phyloP scores from a whole-genome alignment of 345 rosid species.

The Citrus australasica region DNA sequence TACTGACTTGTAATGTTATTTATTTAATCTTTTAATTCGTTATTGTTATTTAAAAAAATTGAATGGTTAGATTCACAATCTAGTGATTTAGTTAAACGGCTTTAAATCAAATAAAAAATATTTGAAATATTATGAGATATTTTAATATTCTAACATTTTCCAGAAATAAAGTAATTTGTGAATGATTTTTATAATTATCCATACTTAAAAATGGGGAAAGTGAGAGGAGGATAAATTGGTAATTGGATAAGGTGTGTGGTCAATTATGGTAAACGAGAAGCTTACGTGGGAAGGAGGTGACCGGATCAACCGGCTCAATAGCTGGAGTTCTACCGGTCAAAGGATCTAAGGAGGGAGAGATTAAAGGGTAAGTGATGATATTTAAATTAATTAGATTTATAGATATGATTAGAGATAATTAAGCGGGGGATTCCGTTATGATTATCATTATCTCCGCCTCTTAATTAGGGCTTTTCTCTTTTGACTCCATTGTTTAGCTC shows the following conservation, averaged over 20 bases:
- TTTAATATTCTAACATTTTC: too few species aligned
- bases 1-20: too few species aligned
- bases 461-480: neutral
- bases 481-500: neutral
- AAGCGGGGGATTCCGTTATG: slow-evolving; percentile 18
- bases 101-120: too few species aligned
- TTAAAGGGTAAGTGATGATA: slow-evolving; percentile 5
- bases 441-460: slow-evolving; percentile 13
- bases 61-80: neutral
- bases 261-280: neutral
- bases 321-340: slow-evolving; percentile 5
- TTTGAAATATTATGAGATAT: too few species aligned
- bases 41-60: too few species aligned
- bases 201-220: neutral
- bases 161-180: neutral
- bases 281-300: neutral
- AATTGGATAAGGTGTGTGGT: neutral
- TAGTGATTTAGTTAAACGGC: neutral
- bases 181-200: neutral
- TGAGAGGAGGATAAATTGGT: neutral
- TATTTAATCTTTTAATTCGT: too few species aligned
- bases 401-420: slow-evolving; percentile 14
- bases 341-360: neutral
- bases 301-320: slow-evolving; percentile 12
- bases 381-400: neutral